Evolutionary conservation across 2,329 filamentous ascomycete genomes (phyloP).

Genomic region (Periconia sp.): DNA sequence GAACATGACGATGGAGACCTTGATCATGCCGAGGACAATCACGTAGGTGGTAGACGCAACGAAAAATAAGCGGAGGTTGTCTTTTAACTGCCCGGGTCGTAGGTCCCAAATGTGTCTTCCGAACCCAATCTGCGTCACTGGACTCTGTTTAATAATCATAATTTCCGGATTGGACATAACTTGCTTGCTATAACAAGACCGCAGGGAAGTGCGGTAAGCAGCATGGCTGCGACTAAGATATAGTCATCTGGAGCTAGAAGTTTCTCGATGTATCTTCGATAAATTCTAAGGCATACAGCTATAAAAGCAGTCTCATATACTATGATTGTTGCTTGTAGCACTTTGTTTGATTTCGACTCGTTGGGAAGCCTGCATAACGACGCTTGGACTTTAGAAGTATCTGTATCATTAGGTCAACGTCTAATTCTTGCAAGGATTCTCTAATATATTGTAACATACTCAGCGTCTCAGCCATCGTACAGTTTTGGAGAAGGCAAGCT

Average conservation of each 20-base stretch:
- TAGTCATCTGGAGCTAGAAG: constrained; percentile 21
- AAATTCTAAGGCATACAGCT: constrained; percentile 15
- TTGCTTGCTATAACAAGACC: constrained; percentile 22
- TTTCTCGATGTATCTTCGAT: constrained; percentile 16
- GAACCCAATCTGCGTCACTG: constrained; percentile 26
- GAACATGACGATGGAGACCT: constrained; percentile 27
- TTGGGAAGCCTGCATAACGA: constrained; percentile 20
- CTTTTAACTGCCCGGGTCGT: constrained; percentile 9
- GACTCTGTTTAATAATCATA: neutral
- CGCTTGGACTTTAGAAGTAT: constrained; percentile 23
- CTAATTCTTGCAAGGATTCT: neutral
- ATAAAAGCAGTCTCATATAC: constrained; percentile 16
- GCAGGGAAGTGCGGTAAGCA: constrained; percentile 19
- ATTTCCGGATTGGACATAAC: neutral
- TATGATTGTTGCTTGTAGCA: constrained; percentile 11
- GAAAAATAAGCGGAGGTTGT: constrained; percentile 18
- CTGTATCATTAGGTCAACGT: neutral
- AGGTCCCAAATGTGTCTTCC: constrained; percentile 26
- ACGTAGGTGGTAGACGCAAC: constrained; percentile 23
- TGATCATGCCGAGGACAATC: constrained; percentile 24
- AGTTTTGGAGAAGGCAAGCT: constrained; percentile 23
- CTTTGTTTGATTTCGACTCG: constrained; percentile 12
- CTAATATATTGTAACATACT: neutral
- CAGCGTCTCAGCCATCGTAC: constrained; percentile 21
- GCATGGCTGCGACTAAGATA: constrained; percentile 16